These are phyloP conservation scores for Candida hispaniensis DNA, from an alignment of 805 yeast genomes.

Conservation along the genomic window DNA sequence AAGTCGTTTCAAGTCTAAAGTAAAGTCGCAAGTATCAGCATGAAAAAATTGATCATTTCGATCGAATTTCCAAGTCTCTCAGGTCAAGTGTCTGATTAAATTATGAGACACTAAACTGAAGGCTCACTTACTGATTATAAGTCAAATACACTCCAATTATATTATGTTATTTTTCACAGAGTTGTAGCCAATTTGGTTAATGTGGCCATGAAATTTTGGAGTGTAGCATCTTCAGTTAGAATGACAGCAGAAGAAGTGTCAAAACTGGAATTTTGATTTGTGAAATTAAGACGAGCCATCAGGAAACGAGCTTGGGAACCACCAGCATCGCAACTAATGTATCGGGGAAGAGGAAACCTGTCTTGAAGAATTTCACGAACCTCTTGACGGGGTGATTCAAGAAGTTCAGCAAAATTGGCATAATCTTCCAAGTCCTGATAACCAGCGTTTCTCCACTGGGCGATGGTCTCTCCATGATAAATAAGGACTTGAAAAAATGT, in stretches of 20 bases:
- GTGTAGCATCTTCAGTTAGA: slow-evolving; percentile 10
- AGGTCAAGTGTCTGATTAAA: no score
- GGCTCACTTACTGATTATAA: no score
- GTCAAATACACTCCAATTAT: neutral
- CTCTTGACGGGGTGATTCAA: slow-evolving; percentile 83
- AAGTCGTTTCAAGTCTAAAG: no score
- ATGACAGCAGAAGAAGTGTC: slow-evolving; percentile 13
- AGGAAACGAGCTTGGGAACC: slow-evolving; percentile 97
- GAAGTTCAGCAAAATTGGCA: slow-evolving; percentile 72
- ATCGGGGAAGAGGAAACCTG: slow-evolving; percentile 95
- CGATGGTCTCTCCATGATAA: slow-evolving; percentile 89
- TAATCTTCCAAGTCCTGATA: slow-evolving; percentile 88
- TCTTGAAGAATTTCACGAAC: slow-evolving; percentile 87
- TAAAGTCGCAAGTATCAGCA: no score
- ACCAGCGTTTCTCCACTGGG: slow-evolving; percentile 92
- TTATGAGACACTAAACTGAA: no score
- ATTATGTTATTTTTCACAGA: slow-evolving; percentile 1
- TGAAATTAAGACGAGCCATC: slow-evolving; percentile 89
- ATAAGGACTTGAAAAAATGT: slow-evolving; percentile 95
- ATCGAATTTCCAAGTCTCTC: no score
- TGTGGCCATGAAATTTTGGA: slow-evolving; percentile 12
- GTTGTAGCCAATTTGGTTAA: slow-evolving; percentile 12
- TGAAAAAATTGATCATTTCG: no score
- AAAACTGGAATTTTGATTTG: slow-evolving; percentile 34
- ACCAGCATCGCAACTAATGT: slow-evolving; percentile 95